Base-by-base conservation (phyloP, 345 rosid genomes). In the Eucalyptus pauciflora region DNA sequence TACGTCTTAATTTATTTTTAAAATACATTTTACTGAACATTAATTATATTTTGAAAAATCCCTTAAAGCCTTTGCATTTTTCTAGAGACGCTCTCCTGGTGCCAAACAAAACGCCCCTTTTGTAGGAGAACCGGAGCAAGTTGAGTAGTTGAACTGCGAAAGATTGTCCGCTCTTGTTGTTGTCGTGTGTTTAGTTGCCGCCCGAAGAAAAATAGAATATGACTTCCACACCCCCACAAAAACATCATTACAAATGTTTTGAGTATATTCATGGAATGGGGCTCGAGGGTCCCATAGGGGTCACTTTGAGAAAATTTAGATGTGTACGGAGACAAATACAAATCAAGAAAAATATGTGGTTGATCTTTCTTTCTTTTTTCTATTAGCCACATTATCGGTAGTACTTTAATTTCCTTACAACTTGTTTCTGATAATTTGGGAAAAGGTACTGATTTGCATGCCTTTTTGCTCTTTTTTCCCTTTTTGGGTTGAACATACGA, bases 21-120 rank as follows among this genome's bases (percentile, higher is more conserved):
- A 56, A 9, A 56, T 24, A 24, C 29, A 24, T 22, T 56, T 56
- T 56, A 56, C 0, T 4, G 0, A 24, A 56, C 1, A 2, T 24
- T 56, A 56, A 9, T 9, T 24, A 56, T 56, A 56, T 56, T 56
- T 56, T 24, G 62, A 24, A 56, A 56, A 56, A 24, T 56, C 29
- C 29, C 62, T 56, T 56, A 56, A 56, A 56, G 29, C 13, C 27
- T 24, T 56, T 56, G 12, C 12, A 24, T 0, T 56, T 56, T 56
- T 56, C 13, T 24, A 56, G 20, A 10, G 29, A 24, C 3, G 29
- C 29, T 4, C 29, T 56, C 29, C 3, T 0, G 29, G 3, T 56
- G 13, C 29, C 62, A 24, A 56, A 22, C 13, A 6, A 56, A 24
- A 56, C 62, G 6, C 6, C 2, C 62, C 12, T 29, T 62, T 64